Base-by-base conservation (phyloP, 2,329 filamentous ascomycete species). In the Paecilomyces niveus region DNA sequence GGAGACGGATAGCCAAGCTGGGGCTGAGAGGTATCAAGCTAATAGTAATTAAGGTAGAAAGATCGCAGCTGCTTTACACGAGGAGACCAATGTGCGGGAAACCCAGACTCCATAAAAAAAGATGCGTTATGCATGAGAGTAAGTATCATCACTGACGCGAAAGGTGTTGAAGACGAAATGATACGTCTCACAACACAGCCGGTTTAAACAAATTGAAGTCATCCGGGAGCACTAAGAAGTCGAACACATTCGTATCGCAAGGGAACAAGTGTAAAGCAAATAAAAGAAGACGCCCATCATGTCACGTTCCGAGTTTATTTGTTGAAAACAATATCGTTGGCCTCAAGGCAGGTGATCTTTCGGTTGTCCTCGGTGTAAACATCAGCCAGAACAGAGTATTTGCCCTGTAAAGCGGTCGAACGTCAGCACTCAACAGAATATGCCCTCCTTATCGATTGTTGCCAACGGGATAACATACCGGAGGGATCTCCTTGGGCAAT, bases 311-410 rank as follows among this genome's bases (percentile, higher is more conserved):
- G n/a, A 3, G 1, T 45, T 13, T 45, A 45, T 45, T 13, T 15
- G 55, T 70, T 64, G 58, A 75, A 74, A 57, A 69, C 57, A 49
- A 75, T 73, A 58, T 72, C 63, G 18, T 75, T 63, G 60, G 92
- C 92, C 58, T 88, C 87, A 70, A 99, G 81, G 77, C 94, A 99
- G 60, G 92, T 96, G 63, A 99, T 89, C 70, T 85, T 86, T 63
- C 86, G 80, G 58, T 84, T 81, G 55, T 95, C 86, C 61, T 80
- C 81, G 65, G 85, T 91, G 76, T 85, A 88, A 54, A 95, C 93
- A 71, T 97, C 90, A 50, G 93, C 94, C 45, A 87, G 77, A 35
- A 99, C 94, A 18, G 84, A 89, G 82, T 97, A 99, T 70, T 86
- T 92, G 72, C 92, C 94, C 91, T 94, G 63, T 50, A 53, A 45